These are phyloP conservation scores for Leptographium wingfieldii DNA, from an alignment of 2,329 filamentous ascomycete species.

Conservation along the genomic window DNA sequence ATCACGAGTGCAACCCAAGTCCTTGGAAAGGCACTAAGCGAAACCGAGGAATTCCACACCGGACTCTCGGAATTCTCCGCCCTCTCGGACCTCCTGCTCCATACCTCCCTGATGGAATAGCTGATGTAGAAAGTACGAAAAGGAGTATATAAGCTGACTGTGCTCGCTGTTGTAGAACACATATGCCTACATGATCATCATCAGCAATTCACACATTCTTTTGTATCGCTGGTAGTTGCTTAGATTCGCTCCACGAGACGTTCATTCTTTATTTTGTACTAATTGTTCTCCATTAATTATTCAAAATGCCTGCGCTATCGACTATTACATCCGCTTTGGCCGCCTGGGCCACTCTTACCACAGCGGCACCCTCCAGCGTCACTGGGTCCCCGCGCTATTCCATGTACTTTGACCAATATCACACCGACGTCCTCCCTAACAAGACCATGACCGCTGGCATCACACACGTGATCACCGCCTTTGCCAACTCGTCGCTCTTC, in stretches of 20 bases:
- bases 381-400: conserved; percentile 1
- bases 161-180: neutral
- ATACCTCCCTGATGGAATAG: neutral
- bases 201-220: neutral
- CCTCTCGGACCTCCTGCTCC: neutral
- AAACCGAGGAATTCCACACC: neutral
- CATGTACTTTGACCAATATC: conserved; percentile 10
- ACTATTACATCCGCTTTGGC: neutral
- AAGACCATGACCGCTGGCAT: conserved; percentile 18
- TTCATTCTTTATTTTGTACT: neutral
- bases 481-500: conserved; percentile 38
- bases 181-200: neutral
- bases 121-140: neutral
- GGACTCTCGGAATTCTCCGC: neutral
- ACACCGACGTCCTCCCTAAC: conserved; percentile 6
- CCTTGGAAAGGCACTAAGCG: neutral
- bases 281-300: neutral
- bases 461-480: conserved; percentile 42
- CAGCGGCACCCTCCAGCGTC: neutral
- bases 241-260: neutral
- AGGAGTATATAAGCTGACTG: neutral
- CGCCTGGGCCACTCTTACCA: neutral
- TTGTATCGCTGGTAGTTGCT: neutral
- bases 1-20: neutral
- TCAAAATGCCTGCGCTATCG: neutral